Evolutionary conservation across 768 basidiomycete genomes (phyloP).

Genomic region (Cantharellus anzutake): DNA sequence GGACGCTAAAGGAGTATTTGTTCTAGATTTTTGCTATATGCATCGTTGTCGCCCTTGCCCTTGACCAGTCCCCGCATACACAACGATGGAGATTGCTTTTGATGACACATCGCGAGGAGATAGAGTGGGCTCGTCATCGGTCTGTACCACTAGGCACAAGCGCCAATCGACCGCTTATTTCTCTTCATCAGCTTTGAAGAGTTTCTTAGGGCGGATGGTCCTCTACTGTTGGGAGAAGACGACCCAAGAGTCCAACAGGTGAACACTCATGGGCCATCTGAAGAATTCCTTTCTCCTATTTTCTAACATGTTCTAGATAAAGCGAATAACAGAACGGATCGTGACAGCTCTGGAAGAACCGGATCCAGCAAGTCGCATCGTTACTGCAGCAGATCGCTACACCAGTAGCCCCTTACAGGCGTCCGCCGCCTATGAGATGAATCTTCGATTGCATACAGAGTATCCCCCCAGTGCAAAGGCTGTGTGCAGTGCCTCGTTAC

Average conservation of each 20-base stretch:
- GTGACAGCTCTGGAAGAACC: constrained; percentile 20
- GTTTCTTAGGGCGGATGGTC: constrained; percentile 19
- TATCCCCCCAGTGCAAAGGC: constrained; percentile 10
- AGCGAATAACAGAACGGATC: constrained; percentile 19
- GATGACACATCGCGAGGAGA: constrained; percentile 25
- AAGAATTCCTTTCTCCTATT: not conserved
- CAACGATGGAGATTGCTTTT: constrained; percentile 25
- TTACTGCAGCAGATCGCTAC: constrained; percentile 3
- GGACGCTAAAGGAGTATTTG: not conserved
- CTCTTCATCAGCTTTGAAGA: constrained; percentile 17
- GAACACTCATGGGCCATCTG: constrained; percentile 4
- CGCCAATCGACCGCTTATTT: not conserved
- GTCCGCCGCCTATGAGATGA: not conserved
- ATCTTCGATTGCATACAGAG: not conserved
- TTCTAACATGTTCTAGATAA: not conserved
- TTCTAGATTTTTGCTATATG: constrained; percentile 21
- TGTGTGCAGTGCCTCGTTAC: constrained; percentile 13
- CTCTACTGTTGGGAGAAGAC: constrained; percentile 17
- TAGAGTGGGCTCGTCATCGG: constrained; percentile 23
- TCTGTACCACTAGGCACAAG: not conserved
- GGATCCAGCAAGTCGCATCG: constrained; percentile 10
- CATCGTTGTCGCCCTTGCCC: constrained; percentile 22
- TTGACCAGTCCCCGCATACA: constrained; percentile 22
- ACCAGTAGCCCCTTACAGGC: not conserved
- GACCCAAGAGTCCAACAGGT: constrained; percentile 19